phyloP scores from a whole-genome alignment of 495 filamentous ascomycete genomes.

The Zalerion maritima region DNA sequence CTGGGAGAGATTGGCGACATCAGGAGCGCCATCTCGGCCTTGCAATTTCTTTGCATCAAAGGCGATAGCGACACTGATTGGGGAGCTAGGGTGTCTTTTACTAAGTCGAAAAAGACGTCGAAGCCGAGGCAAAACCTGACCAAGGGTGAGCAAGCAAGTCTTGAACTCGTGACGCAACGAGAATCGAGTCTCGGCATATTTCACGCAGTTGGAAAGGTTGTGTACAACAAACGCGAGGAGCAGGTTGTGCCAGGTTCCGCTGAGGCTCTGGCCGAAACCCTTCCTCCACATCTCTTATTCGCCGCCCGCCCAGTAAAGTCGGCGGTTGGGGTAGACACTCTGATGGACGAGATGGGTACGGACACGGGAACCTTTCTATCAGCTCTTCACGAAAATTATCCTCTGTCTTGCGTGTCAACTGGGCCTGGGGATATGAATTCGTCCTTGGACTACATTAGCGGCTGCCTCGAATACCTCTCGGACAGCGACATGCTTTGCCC shows the following conservation, averaged over 20 bases:
- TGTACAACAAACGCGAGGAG: constrained; percentile 77
- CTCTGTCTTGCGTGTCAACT: constrained; percentile 60
- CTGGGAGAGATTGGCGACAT: constrained; percentile 80
- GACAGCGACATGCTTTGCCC: constrained; percentile 71
- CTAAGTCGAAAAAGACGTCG: constrained; percentile 42
- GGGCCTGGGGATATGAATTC: constrained; percentile 27
- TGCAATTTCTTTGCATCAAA: constrained; percentile 81
- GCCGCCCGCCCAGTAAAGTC: constrained; percentile 48
- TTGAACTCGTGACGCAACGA: constrained; percentile 64
- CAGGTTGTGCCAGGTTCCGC: constrained; percentile 12
- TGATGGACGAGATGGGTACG: constrained; percentile 81
- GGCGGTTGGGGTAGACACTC: constrained; percentile 53
- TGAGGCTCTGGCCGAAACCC: constrained; percentile 24
- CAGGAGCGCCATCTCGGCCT: constrained; percentile 71
- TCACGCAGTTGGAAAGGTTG: constrained; percentile 86
- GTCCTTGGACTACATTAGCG: constrained; percentile 50
- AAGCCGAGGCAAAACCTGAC: constrained; percentile 45
- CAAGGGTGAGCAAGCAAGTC: constrained; percentile 52
- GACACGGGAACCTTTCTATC: constrained; percentile 79
- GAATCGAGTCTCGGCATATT: constrained; percentile 85
- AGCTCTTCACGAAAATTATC: constrained; percentile 91
- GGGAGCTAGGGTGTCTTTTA: constrained; percentile 50
- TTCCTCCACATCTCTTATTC: constrained; percentile 48
- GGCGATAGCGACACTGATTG: constrained; percentile 48
- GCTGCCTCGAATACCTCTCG: constrained; percentile 71